Conservation (phyloP, 352 stramenopile genomes). For the Phytophthora podocarpi region DNA sequence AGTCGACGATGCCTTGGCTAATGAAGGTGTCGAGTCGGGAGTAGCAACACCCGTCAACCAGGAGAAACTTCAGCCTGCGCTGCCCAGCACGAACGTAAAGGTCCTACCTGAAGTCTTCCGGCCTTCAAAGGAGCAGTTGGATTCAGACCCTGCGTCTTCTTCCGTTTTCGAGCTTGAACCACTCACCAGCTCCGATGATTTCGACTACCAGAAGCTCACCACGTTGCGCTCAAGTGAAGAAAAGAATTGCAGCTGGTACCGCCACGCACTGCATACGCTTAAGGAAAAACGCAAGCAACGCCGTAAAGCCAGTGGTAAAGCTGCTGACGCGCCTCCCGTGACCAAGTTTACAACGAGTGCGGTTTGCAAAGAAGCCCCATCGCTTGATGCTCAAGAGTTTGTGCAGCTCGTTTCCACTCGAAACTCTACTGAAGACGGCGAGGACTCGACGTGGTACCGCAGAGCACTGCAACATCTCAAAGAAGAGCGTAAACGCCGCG, state of each 20-base stretch:
- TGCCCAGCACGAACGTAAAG: neutral
- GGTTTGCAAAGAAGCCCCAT: neutral
- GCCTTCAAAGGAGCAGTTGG: neutral
- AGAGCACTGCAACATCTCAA: conserved; percentile 40
- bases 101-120: neutral
- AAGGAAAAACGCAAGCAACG: conserved; percentile 43
- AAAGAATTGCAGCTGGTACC: conserved; percentile 36
- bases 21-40: neutral
- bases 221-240: conserved; percentile 27
- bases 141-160: neutral
- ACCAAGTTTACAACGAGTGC: neutral
- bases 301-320: neutral
- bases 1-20: neutral
- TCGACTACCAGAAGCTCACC: conserved; percentile 47
- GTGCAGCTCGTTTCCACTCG: conserved; percentile 35
- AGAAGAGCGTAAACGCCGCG: conserved; percentile 35
- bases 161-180: neutral
- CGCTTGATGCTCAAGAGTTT: conserved; percentile 23
- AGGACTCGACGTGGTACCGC: conserved; percentile 34
- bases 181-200: conserved; percentile 2
- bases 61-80: neutral
- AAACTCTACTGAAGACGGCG: conserved; percentile 15
- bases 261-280: conserved; percentile 42
- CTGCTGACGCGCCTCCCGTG: neutral
- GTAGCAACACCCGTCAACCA: neutral